Conservation (phyloP, 2,329 filamentous ascomycete genomes). For the Aspergillus awamori region DNA sequence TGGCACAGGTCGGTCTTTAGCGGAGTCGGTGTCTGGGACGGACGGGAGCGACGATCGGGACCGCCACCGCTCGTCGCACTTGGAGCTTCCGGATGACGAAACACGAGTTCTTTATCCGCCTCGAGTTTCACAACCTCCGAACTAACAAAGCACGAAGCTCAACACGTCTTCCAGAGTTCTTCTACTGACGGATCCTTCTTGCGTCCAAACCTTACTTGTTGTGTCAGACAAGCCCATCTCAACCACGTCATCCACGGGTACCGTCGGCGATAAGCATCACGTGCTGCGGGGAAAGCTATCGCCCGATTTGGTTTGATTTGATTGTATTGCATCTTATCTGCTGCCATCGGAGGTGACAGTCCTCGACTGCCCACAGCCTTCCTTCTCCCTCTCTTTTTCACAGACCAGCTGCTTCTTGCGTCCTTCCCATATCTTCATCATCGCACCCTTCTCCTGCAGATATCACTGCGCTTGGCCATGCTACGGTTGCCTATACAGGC, state of each 20-base stretch:
- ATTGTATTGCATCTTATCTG: conserved; percentile 24
- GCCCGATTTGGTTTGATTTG: conserved; percentile 6
- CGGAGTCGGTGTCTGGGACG: neutral
- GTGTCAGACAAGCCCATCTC: neutral
- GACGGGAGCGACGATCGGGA: neutral
- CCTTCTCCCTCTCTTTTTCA: neutral
- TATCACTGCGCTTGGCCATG: conserved; percentile 30
- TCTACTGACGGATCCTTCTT: neutral
- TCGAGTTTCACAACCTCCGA: neutral
- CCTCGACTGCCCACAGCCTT: neutral
- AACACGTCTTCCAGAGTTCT: neutral
- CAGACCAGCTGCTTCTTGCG: neutral
- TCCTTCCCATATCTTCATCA: neutral
- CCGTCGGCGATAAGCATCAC: conserved; percentile 24
- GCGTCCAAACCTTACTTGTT: neutral
- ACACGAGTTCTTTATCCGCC: neutral
- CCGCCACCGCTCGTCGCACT: neutral
- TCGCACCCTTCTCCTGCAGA: neutral
- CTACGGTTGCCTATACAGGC: conserved; percentile 35
- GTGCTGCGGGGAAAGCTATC: conserved; percentile 31
- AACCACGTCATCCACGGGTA: conserved; percentile 17
- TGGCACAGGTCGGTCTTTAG: neutral
- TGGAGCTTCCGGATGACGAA: neutral
- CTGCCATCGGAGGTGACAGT: conserved; percentile 11
- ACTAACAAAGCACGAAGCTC: neutral